These are phyloP conservation scores for Hymenoscyphus linearis DNA, from an alignment of 2,329 filamentous ascomycete species.

Conservation along the genomic window DNA sequence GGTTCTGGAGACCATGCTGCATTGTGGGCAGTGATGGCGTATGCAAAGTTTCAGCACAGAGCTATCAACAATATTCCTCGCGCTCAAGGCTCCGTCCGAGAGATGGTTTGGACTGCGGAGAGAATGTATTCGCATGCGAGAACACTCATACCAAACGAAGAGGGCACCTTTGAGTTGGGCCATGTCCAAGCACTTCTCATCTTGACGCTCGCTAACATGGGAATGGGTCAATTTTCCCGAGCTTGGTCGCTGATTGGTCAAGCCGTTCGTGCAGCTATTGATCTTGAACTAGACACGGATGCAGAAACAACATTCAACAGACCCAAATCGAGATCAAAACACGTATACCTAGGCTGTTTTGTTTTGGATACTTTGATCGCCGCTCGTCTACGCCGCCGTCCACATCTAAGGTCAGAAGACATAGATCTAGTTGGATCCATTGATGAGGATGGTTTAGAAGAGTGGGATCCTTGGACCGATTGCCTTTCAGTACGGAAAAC, in stretches of 20 bases:
- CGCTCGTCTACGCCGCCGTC: conserved; percentile 43
- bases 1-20: conserved; percentile 44
- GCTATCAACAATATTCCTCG: conserved; percentile 28
- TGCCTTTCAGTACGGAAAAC: conserved; percentile 36
- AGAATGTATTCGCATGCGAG: conserved; percentile 48
- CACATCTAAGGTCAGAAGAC: conserved; percentile 45
- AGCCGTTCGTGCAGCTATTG: conserved; percentile 51
- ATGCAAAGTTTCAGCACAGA: conserved; percentile 48
- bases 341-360: conserved; percentile 53
- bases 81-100: conserved; percentile 19
- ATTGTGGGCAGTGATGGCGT: conserved; percentile 54
- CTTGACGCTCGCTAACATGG: conserved; percentile 59
- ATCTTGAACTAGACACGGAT: conserved; percentile 36
- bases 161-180: conserved; percentile 43
- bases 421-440: conserved; percentile 43
- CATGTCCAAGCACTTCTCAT: conserved; percentile 54
- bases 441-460: conserved; percentile 63
- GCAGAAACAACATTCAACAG: conserved; percentile 20
- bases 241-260: conserved; percentile 62
- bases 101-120: conserved; percentile 29
- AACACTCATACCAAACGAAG: conserved; percentile 43
- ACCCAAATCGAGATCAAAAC: conserved; percentile 32
- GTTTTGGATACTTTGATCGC: conserved; percentile 56
- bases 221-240: conserved; percentile 46
- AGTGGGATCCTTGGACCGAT: conserved; percentile 69